A percentile compares a stretch with the other conserved stretches of the same genome.
These are phyloP conservation scores for Coniochaeta hoffmannii DNA, from an alignment of 2,329 filamentous ascomycete genomes.

Conservation along the genomic window DNA sequence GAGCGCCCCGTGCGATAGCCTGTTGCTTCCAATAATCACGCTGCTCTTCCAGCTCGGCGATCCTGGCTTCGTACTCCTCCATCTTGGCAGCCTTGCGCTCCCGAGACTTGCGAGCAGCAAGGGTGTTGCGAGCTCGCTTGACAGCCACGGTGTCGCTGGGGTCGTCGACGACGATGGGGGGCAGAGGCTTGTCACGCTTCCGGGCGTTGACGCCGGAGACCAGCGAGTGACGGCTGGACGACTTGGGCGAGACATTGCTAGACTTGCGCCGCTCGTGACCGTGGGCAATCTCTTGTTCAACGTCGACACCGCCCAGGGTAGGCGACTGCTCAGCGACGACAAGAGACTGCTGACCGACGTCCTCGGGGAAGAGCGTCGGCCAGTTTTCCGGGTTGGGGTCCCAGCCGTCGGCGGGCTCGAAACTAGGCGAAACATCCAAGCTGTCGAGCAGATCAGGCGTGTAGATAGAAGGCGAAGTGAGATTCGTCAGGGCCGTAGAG, in stretches of 20 bases:
- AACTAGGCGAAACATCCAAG: slow-evolving; percentile 74
- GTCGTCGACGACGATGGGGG: slow-evolving; percentile 71
- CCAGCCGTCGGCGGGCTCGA: slow-evolving; percentile 52
- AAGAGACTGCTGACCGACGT: slow-evolving; percentile 6
- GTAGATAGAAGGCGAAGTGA: slow-evolving; percentile 78
- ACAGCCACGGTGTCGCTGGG: slow-evolving; percentile 67
- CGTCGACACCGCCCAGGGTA: slow-evolving; percentile 13
- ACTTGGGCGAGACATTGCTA: slow-evolving; percentile 29
- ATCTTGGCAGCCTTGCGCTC: slow-evolving; percentile 75
- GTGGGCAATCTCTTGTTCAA: slow-evolving; percentile 19
- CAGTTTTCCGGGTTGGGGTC: slow-evolving; percentile 48
- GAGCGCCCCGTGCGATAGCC: slow-evolving; percentile 25
- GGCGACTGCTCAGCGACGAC: slow-evolving; percentile 31
- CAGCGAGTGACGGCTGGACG: slow-evolving; percentile 52
- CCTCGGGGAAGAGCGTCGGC: slow-evolving; percentile 65
- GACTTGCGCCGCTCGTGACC: slow-evolving; percentile 37
- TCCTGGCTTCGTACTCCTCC: slow-evolving; percentile 65
- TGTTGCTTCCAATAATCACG: slow-evolving; percentile 59
- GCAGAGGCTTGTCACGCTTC: slow-evolving; percentile 73
- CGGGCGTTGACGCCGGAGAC: slow-evolving; percentile 64
- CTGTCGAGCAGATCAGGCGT: slow-evolving; percentile 62
- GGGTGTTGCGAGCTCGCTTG: slow-evolving; percentile 90
- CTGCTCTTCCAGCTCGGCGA: slow-evolving; percentile 60
- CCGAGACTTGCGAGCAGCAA: slow-evolving; percentile 88
- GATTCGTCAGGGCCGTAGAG: slow-evolving; percentile 71